These are phyloP conservation scores for Calophaca sinica DNA, from an alignment of 306 rosid species.

Conservation along the genomic window DNA sequence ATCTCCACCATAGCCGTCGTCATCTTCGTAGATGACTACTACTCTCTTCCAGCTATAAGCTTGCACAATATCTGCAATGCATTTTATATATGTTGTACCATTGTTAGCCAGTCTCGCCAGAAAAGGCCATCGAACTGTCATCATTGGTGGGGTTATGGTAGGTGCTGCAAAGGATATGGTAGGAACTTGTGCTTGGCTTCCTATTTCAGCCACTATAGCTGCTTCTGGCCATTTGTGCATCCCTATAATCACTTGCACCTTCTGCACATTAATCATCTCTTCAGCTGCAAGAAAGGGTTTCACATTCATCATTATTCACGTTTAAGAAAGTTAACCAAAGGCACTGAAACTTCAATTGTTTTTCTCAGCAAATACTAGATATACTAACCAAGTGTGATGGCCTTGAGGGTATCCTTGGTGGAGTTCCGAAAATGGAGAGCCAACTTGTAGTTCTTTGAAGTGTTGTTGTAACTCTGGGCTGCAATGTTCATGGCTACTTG, in stretches of 20 bases:
- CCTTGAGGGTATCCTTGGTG: conserved; percentile 37
- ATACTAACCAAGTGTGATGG: conserved; percentile 49
- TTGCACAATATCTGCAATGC: conserved; percentile 57
- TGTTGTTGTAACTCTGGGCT: conserved; percentile 46
- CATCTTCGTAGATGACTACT: conserved; percentile 62
- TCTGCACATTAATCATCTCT: conserved; percentile 52
- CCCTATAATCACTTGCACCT: conserved; percentile 61
- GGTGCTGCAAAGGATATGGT: conserved; percentile 63
- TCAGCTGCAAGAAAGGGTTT: conserved; percentile 51
- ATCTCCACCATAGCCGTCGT: conserved; percentile 60
- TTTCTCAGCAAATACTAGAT: not conserved
- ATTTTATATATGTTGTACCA: conserved; percentile 45
- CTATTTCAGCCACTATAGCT: conserved; percentile 62
- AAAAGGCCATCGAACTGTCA: conserved; percentile 60
- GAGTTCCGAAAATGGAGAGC: conserved; percentile 45
- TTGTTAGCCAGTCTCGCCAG: conserved; percentile 55
- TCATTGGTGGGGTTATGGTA: conserved; percentile 50
- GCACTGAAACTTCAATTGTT: not conserved
- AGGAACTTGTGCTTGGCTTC: conserved; percentile 59
- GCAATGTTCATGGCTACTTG: conserved; percentile 55
- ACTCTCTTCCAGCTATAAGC: conserved; percentile 59
- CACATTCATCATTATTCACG: not conserved
- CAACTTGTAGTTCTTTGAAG: conserved; percentile 48
- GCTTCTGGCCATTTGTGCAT: conserved; percentile 68
- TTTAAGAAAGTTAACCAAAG: not conserved